Evolutionary conservation across 805 yeast genomes (phyloP).

Genomic region (Priceomyces fermenticarens): DNA sequence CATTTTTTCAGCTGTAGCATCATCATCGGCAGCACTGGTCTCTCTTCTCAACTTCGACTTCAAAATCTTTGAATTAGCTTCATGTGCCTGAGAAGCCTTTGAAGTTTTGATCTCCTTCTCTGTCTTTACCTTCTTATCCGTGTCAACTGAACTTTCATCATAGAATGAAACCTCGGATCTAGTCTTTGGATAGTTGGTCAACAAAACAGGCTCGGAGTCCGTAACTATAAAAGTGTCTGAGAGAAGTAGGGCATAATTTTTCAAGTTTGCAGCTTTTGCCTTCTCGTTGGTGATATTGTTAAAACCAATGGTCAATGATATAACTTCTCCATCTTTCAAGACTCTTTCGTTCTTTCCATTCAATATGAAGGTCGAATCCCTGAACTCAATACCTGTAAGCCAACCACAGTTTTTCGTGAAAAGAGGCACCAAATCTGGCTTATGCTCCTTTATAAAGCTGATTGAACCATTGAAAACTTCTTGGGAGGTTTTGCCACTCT

Average conservation of each 20-base stretch:
- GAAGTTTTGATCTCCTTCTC: slow-evolving; percentile 31
- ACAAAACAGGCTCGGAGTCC: slow-evolving; percentile 54
- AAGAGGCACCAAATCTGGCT: slow-evolving; percentile 61
- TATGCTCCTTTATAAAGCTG: slow-evolving; percentile 51
- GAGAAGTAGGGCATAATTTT: slow-evolving; percentile 66
- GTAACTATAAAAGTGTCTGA: slow-evolving; percentile 80
- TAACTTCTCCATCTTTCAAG: slow-evolving; percentile 68
- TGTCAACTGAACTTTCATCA: slow-evolving; percentile 40
- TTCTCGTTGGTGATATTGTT: slow-evolving; percentile 52
- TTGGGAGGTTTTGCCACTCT: slow-evolving; percentile 65
- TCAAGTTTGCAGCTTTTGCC: slow-evolving; percentile 46
- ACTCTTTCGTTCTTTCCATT: slow-evolving; percentile 69
- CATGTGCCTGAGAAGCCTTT: slow-evolving; percentile 23
- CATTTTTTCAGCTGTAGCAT: slow-evolving; percentile 62
- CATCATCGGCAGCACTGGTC: slow-evolving; percentile 66
- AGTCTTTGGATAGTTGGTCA: slow-evolving; percentile 72
- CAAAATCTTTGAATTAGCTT: slow-evolving; percentile 60
- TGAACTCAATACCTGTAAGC: slow-evolving; percentile 83
- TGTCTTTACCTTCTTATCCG: slow-evolving; percentile 31
- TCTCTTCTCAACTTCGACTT: slow-evolving; percentile 80
- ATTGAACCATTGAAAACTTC: slow-evolving; percentile 63
- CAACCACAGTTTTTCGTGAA: slow-evolving; percentile 84
- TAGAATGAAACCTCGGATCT: slow-evolving; percentile 79
- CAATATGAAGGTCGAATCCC: slow-evolving; percentile 73
- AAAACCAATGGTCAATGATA: slow-evolving; percentile 77